Evolutionary conservation across 225 moss, liverwort and hornwort species (phyloP), one percentile per base, ranked within the genome.

Genomic region (Straminergon stramineum): DNA sequence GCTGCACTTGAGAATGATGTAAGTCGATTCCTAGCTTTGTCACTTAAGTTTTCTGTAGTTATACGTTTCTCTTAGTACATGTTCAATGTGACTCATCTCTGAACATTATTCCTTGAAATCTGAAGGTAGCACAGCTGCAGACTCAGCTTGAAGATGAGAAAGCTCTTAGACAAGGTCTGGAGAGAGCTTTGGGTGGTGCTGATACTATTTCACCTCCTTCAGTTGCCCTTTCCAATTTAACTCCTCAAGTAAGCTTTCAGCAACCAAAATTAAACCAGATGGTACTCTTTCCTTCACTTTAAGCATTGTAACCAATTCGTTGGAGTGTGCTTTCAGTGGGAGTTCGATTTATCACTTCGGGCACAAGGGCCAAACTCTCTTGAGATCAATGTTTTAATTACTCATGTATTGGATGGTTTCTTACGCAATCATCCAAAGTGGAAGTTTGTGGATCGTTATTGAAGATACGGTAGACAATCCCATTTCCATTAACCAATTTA

Each of bases 1-100:
- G 91, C 93, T 83, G 95, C 95, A 83, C 96, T 98, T 39, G 97
- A 98, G 92, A 97, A 94, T 86, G 98, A 98, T 94, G 98, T 98
- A 90, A 80, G 97, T 48, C 69, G 28, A 61, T 78, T n/a, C 30
- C 39, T 55, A 10, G 27, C 4, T 12, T 28, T 69, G 37, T 56
- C 74, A 56, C 31, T 69, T 18, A 37, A 43, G 58, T 43, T 58
- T 48, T 55, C 79, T 55, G 65, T 6, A 66, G 51, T 28, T 37
- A 4, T 28, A 7, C 27, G 19, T 81, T 61, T 71, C 26, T 57
- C 7, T 68, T 5, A n/a, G 23, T 28, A 4, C 80, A 30, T 62
- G n/a, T 23, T 83, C 56, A 57, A 70, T 26, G 85, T 26, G 60
- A 34, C 79, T 30, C 74, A 51, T 58, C 28, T 28, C 66, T 89